Base-by-base conservation (phyloP, 2,329 filamentous ascomycete genomes). In the Sclerotinia nivalis region DNA sequence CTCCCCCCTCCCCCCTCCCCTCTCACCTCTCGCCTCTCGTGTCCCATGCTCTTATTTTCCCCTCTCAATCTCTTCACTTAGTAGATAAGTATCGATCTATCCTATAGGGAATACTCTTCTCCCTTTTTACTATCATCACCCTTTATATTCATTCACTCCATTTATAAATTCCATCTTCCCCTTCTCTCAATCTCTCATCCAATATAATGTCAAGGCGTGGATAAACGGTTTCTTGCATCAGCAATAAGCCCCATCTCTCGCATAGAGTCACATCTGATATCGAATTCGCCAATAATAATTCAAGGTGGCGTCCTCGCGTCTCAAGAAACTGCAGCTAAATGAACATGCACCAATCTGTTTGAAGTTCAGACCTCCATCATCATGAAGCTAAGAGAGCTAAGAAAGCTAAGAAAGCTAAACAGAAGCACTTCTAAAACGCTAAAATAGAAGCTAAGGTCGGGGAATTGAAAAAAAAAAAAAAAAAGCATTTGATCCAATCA, bases 271-370 rank as follows among this genome's bases (percentile, higher is more conserved):
- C 59, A 37, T 62, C 40, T 58, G 55, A 49, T 49, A 62, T 62
- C 59, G 47, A 62, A 62, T 49, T 34, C 59, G 43, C 59, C 59
- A 62, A 62, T 62, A 0, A 62, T 13, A 49, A n/a, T 34, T 22
- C 22, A 4, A 34, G 25, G 43, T 62, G 59, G 59, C 43, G 59
- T 49, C 59, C 28, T 61, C 40, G n/a, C 59, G 59, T 61, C 59
- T 47, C 40, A 31, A 49, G 28, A 18, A 62, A 1, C 43, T 62
- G 59, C 59, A 62, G 28, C 59, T 62, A 49, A 62, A 34, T 22
- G 43, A 31, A 13, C 18, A 34, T 49, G 28, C 34, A n/a, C 59
- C 59, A 62, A 62, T 62, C 28, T 62, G 34, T 49, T n/a, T 49
- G 12, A 49, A 34, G 28, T 34, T 49, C 59, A 62, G 43, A 61